Percentiles rank a stretch among this genome's conserved stretches.
These are phyloP conservation scores for Aspergillus terreus DNA, from an alignment of 2,329 filamentous ascomycete genomes.

Conservation along the genomic window DNA sequence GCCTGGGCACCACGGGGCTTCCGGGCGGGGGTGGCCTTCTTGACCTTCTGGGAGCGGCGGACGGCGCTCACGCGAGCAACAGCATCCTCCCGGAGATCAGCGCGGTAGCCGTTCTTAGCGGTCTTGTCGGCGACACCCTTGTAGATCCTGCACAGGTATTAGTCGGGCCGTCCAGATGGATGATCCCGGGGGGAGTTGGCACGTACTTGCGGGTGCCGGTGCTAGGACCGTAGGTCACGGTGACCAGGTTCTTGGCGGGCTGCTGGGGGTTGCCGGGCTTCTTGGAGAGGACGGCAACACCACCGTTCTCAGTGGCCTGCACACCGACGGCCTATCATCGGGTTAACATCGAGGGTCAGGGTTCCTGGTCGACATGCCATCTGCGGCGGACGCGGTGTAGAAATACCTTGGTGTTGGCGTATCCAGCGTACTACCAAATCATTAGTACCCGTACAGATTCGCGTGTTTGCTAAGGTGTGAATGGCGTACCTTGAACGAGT, in stretches of 20 bases:
- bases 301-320: slow-evolving; percentile 70
- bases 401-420: slow-evolving; percentile 85
- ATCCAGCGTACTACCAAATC: slow-evolving; percentile 71
- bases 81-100: slow-evolving; percentile 71
- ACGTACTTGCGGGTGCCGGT: slow-evolving; percentile 77
- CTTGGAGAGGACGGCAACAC: slow-evolving; percentile 80
- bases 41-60: slow-evolving; percentile 71
- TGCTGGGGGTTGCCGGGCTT: slow-evolving; percentile 68
- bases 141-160: slow-evolving; percentile 64
- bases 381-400: not conserved
- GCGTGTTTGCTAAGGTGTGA: not conserved
- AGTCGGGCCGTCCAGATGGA: slow-evolving; percentile 10
- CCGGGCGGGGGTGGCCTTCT: slow-evolving; percentile 68
- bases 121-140: slow-evolving; percentile 77
- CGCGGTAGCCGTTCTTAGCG: slow-evolving; percentile 81
- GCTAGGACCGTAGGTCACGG: slow-evolving; percentile 66
- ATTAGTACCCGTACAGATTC: not conserved
- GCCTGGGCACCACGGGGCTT: slow-evolving; percentile 81
- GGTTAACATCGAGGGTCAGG: not conserved
- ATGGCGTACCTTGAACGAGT: slow-evolving; percentile 73
- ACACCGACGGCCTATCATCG: slow-evolving; percentile 73
- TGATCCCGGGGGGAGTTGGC: not conserved
- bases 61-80: slow-evolving; percentile 85
- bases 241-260: slow-evolving; percentile 65
- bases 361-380: not conserved